phyloP scores from a whole-genome alignment of 257 asterid genomes.

The Solanum verrucosum region DNA sequence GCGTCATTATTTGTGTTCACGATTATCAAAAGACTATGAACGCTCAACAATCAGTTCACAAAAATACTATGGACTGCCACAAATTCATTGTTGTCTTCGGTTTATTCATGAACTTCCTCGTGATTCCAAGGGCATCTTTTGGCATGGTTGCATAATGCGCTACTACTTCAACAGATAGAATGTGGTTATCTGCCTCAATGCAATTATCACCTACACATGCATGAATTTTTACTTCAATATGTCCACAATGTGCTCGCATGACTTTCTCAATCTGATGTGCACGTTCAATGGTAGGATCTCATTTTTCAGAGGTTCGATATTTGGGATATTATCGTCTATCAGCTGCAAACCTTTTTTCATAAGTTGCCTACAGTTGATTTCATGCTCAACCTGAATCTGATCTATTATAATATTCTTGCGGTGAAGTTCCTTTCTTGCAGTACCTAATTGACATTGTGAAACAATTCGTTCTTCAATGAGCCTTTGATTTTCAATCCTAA shows the following conservation, averaged over 20 bases:
- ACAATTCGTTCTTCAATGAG: constrained; percentile 51
- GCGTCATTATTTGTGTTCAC: neutral
- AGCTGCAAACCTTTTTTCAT: constrained; percentile 58
- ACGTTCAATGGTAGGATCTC: constrained; percentile 30
- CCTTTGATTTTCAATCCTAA: constrained; percentile 65
- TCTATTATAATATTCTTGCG: constrained; percentile 50
- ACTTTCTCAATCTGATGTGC: neutral
- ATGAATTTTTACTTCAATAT: neutral
- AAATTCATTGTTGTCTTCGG: neutral
- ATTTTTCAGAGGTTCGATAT: constrained; percentile 51
- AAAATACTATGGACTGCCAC: neutral
- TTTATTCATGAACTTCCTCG: neutral
- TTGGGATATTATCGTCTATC: constrained; percentile 67
- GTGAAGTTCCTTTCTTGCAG: constrained; percentile 61
- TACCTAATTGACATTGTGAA: constrained; percentile 46
- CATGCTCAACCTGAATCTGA: constrained; percentile 73
- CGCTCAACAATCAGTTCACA: neutral
- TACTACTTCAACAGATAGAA: neutral
- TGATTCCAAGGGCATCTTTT: neutral
- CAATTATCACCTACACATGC: neutral
- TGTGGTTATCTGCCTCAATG: neutral
- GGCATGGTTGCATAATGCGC: neutral
- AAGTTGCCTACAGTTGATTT: constrained; percentile 58
- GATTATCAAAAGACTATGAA: neutral
- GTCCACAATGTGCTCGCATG: neutral